A percentile compares a stretch with the other conserved stretches of the same genome.
These are phyloP conservation scores for Asterionellopsis glacialis DNA, from an alignment of 108 stramenopile genomes.

Conservation along the genomic window DNA sequence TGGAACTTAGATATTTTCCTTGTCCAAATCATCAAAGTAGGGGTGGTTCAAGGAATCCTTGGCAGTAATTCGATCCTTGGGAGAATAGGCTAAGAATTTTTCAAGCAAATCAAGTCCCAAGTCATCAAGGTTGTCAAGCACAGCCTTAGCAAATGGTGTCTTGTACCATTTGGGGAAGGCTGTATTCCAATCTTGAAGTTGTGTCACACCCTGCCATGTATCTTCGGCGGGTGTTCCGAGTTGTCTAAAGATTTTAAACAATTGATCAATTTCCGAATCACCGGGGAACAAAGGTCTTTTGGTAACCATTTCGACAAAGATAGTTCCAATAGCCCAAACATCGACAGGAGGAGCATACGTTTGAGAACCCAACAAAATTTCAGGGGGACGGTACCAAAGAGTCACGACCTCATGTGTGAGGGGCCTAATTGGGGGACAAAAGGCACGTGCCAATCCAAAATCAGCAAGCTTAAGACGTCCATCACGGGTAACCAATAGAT, in stretches of 20 bases:
- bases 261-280: constrained; percentile 96
- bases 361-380: constrained; percentile 89
- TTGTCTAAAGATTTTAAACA: constrained; percentile 95
- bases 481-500: constrained; percentile 90
- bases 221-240: constrained; percentile 92
- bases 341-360: constrained; percentile 94
- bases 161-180: constrained; percentile 86
- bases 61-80: constrained; percentile 93
- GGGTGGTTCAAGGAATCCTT: constrained; percentile 92
- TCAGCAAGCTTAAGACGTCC: constrained; percentile 97
- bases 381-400: constrained; percentile 98
- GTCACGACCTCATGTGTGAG: constrained; percentile 97
- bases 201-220: constrained; percentile 88
- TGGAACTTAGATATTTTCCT: constrained; percentile 57
- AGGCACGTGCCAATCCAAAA: constrained; percentile 96
- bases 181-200: constrained; percentile 84
- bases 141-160: constrained; percentile 50
- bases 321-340: constrained; percentile 93
- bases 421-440: constrained; percentile 89
- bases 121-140: constrained; percentile 62
- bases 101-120: constrained; percentile 77
- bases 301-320: constrained; percentile 97
- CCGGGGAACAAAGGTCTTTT: constrained; percentile 96
- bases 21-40: constrained; percentile 96
- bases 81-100: constrained; percentile 87